Percentiles rank a stretch among this genome's conserved stretches.
Evolutionary conservation across 192 early-diverging fungal species (phyloP).

Genomic region (Coemansia sp.): DNA sequence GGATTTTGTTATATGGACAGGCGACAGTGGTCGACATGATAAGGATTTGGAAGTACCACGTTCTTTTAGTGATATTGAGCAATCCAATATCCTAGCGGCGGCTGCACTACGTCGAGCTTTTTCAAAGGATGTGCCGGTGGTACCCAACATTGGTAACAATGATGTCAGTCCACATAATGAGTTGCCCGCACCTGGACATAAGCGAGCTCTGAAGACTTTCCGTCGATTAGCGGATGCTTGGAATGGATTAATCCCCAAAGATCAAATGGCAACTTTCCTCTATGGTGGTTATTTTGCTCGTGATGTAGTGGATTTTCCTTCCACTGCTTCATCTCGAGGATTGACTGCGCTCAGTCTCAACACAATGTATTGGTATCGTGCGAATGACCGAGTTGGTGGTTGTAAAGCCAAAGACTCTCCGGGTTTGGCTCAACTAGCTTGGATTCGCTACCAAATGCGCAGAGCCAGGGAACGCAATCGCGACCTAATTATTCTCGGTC

Average conservation of each 20-base stretch:
- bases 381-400: constrained; percentile 66
- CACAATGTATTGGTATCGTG: constrained; percentile 70
- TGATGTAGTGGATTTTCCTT: constrained; percentile 45
- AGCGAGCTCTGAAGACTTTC: constrained; percentile 55
- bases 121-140: constrained; percentile 10
- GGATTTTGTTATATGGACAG: constrained; percentile 75
- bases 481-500: constrained; percentile 65
- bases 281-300: constrained; percentile 66
- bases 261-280: constrained; percentile 62
- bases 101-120: constrained; percentile 54
- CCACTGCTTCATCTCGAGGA: constrained; percentile 21
- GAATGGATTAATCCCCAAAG: constrained; percentile 59
- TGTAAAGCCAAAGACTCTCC: constrained; percentile 59
- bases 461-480: constrained; percentile 44
- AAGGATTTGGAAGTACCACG: constrained; percentile 64
- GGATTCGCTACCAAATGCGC: constrained; percentile 63
- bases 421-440: constrained; percentile 63
- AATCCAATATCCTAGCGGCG: constrained; percentile 56
- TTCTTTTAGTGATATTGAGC: constrained; percentile 60
- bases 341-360: constrained; percentile 66
- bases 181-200: constrained; percentile 48
- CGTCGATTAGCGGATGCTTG: constrained; percentile 56
- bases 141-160: constrained; percentile 64
- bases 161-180: constrained; percentile 73
- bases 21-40: constrained; percentile 73